These are phyloP conservation scores for Porodaedalea pini DNA, from an alignment of 1,284 basidiomycete genomes.

Conservation along the genomic window DNA sequence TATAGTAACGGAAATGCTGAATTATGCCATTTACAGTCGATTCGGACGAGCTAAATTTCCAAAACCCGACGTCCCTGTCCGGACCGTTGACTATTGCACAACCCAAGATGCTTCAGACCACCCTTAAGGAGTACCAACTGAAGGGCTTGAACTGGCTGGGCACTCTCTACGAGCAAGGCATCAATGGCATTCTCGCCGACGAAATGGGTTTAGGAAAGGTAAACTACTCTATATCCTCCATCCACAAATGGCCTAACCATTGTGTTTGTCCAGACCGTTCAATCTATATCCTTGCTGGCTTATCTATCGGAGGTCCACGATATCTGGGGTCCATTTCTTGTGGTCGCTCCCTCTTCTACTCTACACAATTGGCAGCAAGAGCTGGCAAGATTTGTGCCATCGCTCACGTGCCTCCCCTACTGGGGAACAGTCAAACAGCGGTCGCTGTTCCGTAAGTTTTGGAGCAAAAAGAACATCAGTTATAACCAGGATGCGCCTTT, in stretches of 20 bases:
- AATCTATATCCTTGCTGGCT: conserved; percentile 95
- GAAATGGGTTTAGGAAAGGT: conserved; percentile 98
- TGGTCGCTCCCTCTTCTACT: conserved; percentile 96
- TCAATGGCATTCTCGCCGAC: conserved; percentile 97
- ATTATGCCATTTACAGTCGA: conserved; percentile 55
- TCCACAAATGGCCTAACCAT: conserved; percentile 8
- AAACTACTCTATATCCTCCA: conserved; percentile 19
- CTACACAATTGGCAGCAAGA: conserved; percentile 99
- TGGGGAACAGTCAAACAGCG: conserved; percentile 99
- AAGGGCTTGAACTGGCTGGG: conserved; percentile 99
- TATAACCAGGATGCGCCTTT: conserved; percentile 96
- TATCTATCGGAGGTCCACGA: conserved; percentile 97
- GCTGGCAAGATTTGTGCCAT: conserved; percentile 91
- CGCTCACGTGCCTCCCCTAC: conserved; percentile 93
- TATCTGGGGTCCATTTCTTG: conserved; percentile 99
- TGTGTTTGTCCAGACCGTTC: conserved; percentile 72
- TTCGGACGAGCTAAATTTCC: conserved; percentile 97
- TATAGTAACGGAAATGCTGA: conserved; percentile 15
- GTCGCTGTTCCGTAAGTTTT: conserved; percentile 91
- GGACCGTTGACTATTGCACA: conserved; percentile 86
- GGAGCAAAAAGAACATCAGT: conserved; percentile 97
- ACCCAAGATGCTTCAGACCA: conserved; percentile 95
- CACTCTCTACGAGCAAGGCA: conserved; percentile 97
- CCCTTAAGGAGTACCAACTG: conserved; percentile 97
- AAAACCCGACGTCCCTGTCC: conserved; percentile 93